phyloP scores from a whole-genome alignment of 345 rosid genomes.

The Citrus hindsii region DNA sequence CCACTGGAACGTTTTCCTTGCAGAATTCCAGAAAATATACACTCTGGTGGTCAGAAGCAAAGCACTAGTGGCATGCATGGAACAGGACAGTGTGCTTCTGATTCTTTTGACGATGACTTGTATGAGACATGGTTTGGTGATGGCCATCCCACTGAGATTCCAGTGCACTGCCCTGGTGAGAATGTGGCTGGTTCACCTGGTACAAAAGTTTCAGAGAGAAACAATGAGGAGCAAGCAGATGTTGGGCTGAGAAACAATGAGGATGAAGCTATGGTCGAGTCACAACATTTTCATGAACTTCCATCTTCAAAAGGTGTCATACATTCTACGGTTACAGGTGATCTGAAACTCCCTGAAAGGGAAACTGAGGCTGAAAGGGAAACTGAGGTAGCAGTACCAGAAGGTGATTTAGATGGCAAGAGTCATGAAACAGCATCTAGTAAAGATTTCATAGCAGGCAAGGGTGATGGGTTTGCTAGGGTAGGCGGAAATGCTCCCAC shows the following conservation, averaged over 20 bases:
- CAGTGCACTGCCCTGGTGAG: constrained; percentile 17
- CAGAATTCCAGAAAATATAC: constrained; percentile 19
- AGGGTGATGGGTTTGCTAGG: constrained; percentile 4
- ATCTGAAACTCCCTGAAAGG: background rate
- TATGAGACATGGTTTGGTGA: constrained; percentile 33
- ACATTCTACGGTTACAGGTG: constrained; percentile 9
- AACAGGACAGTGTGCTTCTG: constrained; percentile 15
- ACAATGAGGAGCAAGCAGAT: constrained; percentile 21
- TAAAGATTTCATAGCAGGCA: constrained; percentile 11
- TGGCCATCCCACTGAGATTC: constrained; percentile 21
- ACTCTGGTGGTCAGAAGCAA: constrained; percentile 25
- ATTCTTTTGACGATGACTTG: constrained; percentile 42
- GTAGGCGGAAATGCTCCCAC: background rate
- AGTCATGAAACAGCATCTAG: constrained; percentile 8
- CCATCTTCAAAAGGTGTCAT: constrained; percentile 19
- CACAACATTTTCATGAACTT: constrained; percentile 21
- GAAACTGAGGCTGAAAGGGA: constrained; percentile 13
- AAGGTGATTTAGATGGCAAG: background rate
- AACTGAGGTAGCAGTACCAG: background rate
- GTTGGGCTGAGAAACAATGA: constrained; percentile 15
- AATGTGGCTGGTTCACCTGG: constrained; percentile 14
- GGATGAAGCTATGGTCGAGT: constrained; percentile 29
- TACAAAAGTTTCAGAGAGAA: constrained; percentile 18
- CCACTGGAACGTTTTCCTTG: constrained; percentile 42
- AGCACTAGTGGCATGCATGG: constrained; percentile 19